phyloP scores from a whole-genome alignment of 306 rosid species.

The Pterocarpus macrocarpus region DNA sequence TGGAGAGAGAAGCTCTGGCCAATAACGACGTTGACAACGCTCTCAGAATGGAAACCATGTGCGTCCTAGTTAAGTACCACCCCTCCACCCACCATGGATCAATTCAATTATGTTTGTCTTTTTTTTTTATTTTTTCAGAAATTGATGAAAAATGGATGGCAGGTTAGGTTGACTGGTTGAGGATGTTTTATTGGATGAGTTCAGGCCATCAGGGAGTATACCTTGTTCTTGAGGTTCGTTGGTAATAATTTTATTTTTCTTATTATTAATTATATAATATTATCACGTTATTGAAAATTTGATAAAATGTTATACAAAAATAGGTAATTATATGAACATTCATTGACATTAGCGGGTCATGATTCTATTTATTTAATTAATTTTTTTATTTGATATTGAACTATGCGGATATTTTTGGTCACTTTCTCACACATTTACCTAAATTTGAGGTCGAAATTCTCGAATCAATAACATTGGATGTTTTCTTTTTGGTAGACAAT shows the following conservation, averaged over 20 bases:
- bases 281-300: no score
- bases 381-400: neutral
- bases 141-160: neutral
- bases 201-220: neutral
- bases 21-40: slow-evolving; percentile 46
- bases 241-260: no score
- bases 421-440: neutral
- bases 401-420: neutral
- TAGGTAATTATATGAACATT: no score
- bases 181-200: neutral
- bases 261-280: no score
- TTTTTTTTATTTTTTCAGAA: neutral
- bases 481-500: no score
- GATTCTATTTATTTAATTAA: neutral
- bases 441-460: no score
- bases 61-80: neutral
- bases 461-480: no score
- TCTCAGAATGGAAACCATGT: slow-evolving; percentile 73
- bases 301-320: neutral
- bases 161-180: neutral
- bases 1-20: slow-evolving; percentile 39
- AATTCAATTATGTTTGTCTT: neutral
- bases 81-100: neutral
- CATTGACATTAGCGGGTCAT: no score
- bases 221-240: no score